Evolutionary conservation across 2,329 filamentous ascomycete species (phyloP).

Genomic region (Fusarium sambucinum): DNA sequence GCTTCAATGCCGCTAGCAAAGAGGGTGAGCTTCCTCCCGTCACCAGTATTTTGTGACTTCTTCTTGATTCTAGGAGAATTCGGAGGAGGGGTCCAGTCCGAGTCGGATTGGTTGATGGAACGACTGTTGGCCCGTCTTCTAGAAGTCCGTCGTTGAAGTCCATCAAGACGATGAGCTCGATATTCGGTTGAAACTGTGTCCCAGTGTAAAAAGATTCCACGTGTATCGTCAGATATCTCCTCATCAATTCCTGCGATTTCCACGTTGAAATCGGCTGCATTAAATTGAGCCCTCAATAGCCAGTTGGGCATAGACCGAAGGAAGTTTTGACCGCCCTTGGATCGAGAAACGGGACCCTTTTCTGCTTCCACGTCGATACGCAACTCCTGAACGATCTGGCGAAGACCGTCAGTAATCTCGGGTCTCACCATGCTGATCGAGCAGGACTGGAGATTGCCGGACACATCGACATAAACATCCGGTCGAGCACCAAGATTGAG

Average conservation of each 20-base stretch:
- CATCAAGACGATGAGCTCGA: slow-evolving; percentile 80
- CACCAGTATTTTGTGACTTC: slow-evolving; percentile 69
- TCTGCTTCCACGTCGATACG: slow-evolving; percentile 74
- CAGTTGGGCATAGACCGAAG: slow-evolving; percentile 84
- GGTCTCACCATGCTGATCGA: slow-evolving; percentile 89
- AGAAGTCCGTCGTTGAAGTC: slow-evolving; percentile 66
- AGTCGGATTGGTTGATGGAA: slow-evolving; percentile 75
- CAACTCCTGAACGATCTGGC: slow-evolving; percentile 89
- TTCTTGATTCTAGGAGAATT: slow-evolving; percentile 59
- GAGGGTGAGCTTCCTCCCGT: slow-evolving; percentile 84
- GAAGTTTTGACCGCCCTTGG: slow-evolving; percentile 72
- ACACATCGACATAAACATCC: slow-evolving; percentile 83
- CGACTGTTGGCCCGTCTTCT: slow-evolving; percentile 82
- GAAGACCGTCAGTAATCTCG: slow-evolving; percentile 92
- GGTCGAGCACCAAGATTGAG: slow-evolving; percentile 86
- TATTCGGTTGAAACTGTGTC: slow-evolving; percentile 93
- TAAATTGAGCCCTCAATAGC: slow-evolving; percentile 85
- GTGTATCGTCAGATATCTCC: slow-evolving; percentile 82
- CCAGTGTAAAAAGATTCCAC: slow-evolving; percentile 86
- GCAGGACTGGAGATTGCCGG: slow-evolving; percentile 85
- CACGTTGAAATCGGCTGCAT: slow-evolving; percentile 88
- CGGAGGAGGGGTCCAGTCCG: slow-evolving; percentile 64
- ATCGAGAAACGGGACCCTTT: slow-evolving; percentile 64
- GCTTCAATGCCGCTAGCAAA: slow-evolving; percentile 88
- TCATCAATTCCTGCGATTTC: slow-evolving; percentile 91